Conservation (phyloP, 148 eudicot species). For the Mesembryanthemum crystallinum region DNA sequence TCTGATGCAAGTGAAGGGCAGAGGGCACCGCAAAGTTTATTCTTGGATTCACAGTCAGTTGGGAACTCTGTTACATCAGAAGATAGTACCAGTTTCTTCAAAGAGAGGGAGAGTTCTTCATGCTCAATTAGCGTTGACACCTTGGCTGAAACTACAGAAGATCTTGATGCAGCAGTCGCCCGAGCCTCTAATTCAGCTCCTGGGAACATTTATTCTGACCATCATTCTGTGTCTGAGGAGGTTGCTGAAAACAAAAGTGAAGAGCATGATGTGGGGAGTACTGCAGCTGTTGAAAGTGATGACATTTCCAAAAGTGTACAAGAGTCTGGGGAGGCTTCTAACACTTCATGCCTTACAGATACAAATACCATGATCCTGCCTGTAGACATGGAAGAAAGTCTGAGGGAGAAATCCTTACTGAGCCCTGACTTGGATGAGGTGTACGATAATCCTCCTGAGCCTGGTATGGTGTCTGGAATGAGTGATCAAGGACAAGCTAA, state of each 20-base stretch:
- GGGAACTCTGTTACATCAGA: constrained; percentile 62
- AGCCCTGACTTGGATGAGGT: too few species aligned
- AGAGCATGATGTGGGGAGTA: constrained; percentile 14
- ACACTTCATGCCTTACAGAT: constrained; percentile 29
- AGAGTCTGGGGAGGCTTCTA: constrained; percentile 32
- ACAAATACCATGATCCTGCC: not conserved
- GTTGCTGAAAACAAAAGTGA: constrained; percentile 23
- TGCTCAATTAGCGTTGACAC: constrained; percentile 48
- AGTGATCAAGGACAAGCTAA: constrained; percentile 20
- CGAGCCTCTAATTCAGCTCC: constrained; percentile 33
- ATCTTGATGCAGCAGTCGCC: constrained; percentile 27
- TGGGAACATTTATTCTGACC: constrained; percentile 26
- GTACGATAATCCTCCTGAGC: constrained; percentile 17
- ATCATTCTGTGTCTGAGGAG: constrained; percentile 29
- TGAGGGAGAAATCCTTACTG: too few species aligned
- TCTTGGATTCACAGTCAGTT: constrained; percentile 60
- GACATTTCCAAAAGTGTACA: constrained; percentile 22
- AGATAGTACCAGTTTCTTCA: constrained; percentile 41
- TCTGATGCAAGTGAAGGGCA: constrained; percentile 58
- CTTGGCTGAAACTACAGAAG: constrained; percentile 36
- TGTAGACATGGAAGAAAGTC: too few species aligned
- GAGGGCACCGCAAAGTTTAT: constrained; percentile 31
- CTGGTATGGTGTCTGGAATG: constrained; percentile 12
- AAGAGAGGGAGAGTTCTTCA: constrained; percentile 43
- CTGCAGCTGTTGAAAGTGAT: not conserved